phyloP scores from a whole-genome alignment of 345 rosid genomes.

The Melaleuca quinquenervia region DNA sequence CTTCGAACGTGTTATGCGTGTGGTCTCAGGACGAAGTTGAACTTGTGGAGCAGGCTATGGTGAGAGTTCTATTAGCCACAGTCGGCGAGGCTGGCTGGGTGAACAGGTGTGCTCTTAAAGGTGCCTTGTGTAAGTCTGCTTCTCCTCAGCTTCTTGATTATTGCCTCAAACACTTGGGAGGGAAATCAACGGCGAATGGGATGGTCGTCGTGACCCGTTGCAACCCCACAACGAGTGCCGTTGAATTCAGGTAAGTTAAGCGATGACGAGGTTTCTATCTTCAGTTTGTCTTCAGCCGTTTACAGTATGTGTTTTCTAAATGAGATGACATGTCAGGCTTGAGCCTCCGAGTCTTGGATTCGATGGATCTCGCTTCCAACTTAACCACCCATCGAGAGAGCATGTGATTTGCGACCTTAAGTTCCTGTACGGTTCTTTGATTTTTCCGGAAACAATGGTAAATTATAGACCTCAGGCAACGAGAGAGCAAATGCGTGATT shows the following conservation, averaged over 20 bases:
- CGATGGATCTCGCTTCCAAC: slow-evolving; percentile 7
- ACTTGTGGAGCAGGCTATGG: slow-evolving; percentile 31
- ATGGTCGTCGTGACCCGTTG: slow-evolving; percentile 32
- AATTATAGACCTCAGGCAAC: slow-evolving; percentile 20
- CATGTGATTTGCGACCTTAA: slow-evolving; percentile 37
- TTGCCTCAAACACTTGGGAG: slow-evolving; percentile 51
- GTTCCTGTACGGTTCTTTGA: slow-evolving; percentile 38
- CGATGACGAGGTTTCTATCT: not conserved
- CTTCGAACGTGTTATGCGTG: slow-evolving; percentile 19
- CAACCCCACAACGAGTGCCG: slow-evolving; percentile 27
- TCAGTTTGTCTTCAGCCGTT: not conserved
- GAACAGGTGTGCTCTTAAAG: slow-evolving; percentile 44
- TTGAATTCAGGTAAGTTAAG: slow-evolving; percentile 41
- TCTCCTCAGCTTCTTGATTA: slow-evolving; percentile 55
- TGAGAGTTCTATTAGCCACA: slow-evolving; percentile 36
- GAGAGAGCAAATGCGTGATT: slow-evolving; percentile 21
- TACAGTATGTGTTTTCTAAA: not conserved
- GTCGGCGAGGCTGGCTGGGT: slow-evolving; percentile 30
- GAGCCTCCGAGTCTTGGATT: slow-evolving; percentile 9
- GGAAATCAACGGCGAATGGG: slow-evolving; percentile 18
- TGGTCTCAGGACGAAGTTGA: slow-evolving; percentile 51
- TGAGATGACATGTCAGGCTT: slow-evolving; percentile 22
- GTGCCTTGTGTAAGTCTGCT: slow-evolving; percentile 34
- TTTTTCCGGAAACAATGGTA: slow-evolving; percentile 32
- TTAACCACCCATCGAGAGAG: slow-evolving; percentile 28